These are phyloP conservation scores for Blastocystis sp. DNA, from an alignment of 352 stramenopile genomes.

Conservation along the genomic window DNA sequence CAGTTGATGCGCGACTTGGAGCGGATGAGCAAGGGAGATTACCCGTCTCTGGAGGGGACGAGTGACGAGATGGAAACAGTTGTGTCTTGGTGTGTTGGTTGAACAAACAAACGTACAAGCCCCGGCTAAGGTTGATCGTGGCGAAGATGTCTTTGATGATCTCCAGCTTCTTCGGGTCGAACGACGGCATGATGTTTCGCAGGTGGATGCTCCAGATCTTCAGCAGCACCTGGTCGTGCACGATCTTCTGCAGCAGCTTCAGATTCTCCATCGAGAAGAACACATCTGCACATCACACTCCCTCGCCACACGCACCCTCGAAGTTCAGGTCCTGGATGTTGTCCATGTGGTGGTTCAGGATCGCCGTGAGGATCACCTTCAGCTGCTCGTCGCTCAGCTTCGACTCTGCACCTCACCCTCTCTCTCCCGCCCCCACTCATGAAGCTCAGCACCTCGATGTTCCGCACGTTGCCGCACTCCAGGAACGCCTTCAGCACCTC, in stretches of 20 bases:
- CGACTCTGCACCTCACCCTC: constrained; percentile 14
- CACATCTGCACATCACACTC: constrained; percentile 7
- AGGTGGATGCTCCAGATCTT: constrained; percentile 60
- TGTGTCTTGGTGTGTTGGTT: background rate
- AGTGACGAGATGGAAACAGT: background rate
- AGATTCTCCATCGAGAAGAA: constrained; percentile 58
- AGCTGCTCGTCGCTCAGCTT: constrained; percentile 42
- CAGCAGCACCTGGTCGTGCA: constrained; percentile 49
- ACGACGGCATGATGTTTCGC: constrained; percentile 11
- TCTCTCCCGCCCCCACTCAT: background rate
- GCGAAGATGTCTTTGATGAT: constrained; percentile 61
- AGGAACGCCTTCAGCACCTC: constrained; percentile 57
- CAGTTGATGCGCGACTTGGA: background rate
- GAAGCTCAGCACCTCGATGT: constrained; percentile 60
- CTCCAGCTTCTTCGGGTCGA: constrained; percentile 42
- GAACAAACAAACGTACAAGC: constrained; percentile 55
- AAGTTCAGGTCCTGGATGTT: constrained; percentile 62
- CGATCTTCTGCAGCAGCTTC: constrained; percentile 46
- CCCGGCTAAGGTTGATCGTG: constrained; percentile 9
- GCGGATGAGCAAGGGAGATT: background rate
- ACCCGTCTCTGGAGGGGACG: background rate
- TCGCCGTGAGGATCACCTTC: constrained; percentile 27
- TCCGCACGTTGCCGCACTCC: constrained; percentile 55
- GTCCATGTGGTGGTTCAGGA: constrained; percentile 57
- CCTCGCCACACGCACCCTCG: background rate